These are phyloP conservation scores for Magnusiomyces paraingens DNA, from an alignment of 1,139 yeast species.

Conservation along the genomic window DNA sequence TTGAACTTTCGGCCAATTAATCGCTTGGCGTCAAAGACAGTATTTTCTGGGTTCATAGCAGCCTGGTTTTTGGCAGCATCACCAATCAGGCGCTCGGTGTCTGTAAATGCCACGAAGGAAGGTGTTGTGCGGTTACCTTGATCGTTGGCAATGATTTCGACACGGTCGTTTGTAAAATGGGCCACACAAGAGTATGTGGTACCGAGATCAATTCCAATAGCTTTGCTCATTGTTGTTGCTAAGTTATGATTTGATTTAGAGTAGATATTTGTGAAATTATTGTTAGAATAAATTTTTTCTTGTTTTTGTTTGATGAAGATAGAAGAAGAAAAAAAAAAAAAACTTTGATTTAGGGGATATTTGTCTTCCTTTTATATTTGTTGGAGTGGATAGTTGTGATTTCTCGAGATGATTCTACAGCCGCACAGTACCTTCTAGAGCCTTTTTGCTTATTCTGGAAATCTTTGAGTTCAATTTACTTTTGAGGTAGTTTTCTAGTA, in stretches of 20 bases:
- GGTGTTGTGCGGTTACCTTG: slow-evolving; percentile 99
- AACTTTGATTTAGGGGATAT: neutral
- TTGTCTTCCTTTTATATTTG: neutral
- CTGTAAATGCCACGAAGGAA: slow-evolving; percentile 93
- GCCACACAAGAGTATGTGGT: slow-evolving; percentile 98
- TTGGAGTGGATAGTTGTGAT: neutral
- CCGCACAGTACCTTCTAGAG: no score
- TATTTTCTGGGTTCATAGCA: slow-evolving; percentile 92
- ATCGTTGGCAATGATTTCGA: slow-evolving; percentile 93
- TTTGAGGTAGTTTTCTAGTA: no score
- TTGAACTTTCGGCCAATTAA: slow-evolving; percentile 88
- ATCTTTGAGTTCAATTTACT: no score
- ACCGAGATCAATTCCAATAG: slow-evolving; percentile 83
- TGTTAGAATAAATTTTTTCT: neutral
- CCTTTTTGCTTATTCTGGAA: neutral
- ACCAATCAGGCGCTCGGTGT: slow-evolving; percentile 94
- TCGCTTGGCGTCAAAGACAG: slow-evolving; percentile 96
- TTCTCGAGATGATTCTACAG: neutral
- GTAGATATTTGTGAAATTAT: neutral
- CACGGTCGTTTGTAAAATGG: slow-evolving; percentile 83
- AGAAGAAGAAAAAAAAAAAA: no score
- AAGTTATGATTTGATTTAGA: neutral
- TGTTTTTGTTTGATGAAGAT: no score
- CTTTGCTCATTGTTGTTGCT: slow-evolving; percentile 28
- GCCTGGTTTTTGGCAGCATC: slow-evolving; percentile 99